These are phyloP conservation scores for Cunninghamia lanceolata DNA, from an alignment of 75 land plant species.

Conservation along the genomic window DNA sequence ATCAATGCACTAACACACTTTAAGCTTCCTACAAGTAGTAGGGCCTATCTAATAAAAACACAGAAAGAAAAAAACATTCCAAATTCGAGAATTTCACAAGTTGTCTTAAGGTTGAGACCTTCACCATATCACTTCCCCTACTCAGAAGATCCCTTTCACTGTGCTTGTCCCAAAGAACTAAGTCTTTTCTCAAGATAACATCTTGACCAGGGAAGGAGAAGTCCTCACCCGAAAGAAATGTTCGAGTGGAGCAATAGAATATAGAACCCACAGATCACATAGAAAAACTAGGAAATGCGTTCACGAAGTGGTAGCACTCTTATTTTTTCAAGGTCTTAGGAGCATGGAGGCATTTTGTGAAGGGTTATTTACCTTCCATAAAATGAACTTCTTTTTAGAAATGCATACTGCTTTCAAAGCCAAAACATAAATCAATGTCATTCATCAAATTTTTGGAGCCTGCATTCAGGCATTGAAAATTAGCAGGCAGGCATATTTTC, in stretches of 20 bases:
- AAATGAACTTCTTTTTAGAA: not conserved
- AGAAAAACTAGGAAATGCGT: no score
- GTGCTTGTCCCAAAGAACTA: no score
- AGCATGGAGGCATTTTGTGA: not conserved
- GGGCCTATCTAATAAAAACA: not conserved
- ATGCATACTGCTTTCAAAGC: no score
- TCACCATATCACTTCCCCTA: not conserved
- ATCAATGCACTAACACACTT: not conserved
- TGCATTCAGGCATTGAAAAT: not conserved
- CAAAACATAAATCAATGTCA: no score
- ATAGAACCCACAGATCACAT: no score
- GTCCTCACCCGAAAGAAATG: no score
- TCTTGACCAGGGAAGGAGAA: no score
- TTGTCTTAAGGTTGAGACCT: not conserved
- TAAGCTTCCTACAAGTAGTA: not conserved
- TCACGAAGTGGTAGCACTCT: no score
- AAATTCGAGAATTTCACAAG: not conserved
- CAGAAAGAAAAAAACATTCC: not conserved
- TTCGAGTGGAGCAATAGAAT: no score
- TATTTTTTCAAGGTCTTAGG: no score
- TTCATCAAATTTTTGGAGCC: not conserved
- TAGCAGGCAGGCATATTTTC: not conserved
- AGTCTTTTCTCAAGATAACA: no score
- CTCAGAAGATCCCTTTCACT: no score
- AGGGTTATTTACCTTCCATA: not conserved